Base-by-base conservation (phyloP, 1,284 basidiomycete genomes). In the Trichosporon sp. region DNA sequence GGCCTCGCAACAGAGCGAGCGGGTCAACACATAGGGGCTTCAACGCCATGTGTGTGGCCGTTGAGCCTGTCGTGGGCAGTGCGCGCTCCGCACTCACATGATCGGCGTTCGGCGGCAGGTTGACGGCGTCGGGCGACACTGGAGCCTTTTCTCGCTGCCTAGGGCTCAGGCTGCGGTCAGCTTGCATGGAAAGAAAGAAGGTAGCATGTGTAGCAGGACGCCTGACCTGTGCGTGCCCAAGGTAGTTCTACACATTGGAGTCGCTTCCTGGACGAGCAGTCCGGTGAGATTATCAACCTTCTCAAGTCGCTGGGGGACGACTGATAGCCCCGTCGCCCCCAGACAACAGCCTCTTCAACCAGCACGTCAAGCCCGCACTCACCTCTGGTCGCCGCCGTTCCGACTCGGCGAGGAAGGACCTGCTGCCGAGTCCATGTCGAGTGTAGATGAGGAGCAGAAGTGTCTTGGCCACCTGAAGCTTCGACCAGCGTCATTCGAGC, bases 141-240 rank as follows among this genome's bases (percentile, higher is more conserved):
- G 65, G 66, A 25, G 71, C 68, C 65, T 71, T 71, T 42, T 72
- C 70, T 18, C 70, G 63, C 62, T 72, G 70, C 15, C 70, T 56
- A n/a, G 68, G 58, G 1, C 68, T 67, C 35, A 67, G 62, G 21
- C 68, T 69, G 65, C 9, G 1, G 65, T 69, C 38, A 69, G 65
- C 29, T 9, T 5, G n/a, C n/a, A n/a, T n/a, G n/a, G n/a, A n/a
- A 13, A 3, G 18, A 6, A 42, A 3, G 4, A n/a, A 6, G 4
- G 18, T 6, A 42, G 38, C 38, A n/a, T 5, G 12, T n/a, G 15
- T 18, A 4, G 18, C 5, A 4, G 15, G 3, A 4, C n/a, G 15
- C 4, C 5, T 12, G 15, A 5, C n/a, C 18, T 4, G 4, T 42
- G 38, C 18, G 8, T n/a, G 38, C 18, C n/a, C 38, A 42, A 6